phyloP scores from a whole-genome alignment of 78 protist genomes.

The Speleostelium caveatum region DNA sequence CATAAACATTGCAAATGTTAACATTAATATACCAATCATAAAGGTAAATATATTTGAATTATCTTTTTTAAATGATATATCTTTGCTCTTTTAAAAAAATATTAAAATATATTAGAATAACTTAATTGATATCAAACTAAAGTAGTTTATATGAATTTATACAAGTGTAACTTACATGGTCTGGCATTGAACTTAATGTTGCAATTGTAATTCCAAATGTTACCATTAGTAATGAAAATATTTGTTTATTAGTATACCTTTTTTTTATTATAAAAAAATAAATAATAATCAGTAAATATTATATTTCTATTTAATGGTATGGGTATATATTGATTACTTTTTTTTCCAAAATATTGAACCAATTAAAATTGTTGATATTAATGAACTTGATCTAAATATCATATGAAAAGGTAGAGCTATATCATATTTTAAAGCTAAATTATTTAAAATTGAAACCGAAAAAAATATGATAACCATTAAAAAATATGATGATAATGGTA shows the following conservation, averaged over 20 bases:
- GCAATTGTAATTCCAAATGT: conserved; percentile 68
- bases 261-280: background rate
- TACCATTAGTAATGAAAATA: conserved; percentile 51
- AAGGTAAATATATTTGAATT: background rate
- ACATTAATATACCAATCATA: conserved; percentile 67
- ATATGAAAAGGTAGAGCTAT: conserved; percentile 80
- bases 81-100: conserved; percentile 6
- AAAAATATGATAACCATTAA: conserved; percentile 74
- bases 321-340: no score
- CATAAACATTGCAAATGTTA: conserved; percentile 68
- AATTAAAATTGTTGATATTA: conserved; percentile 57
- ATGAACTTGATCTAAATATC: conserved; percentile 77
- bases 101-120: background rate
- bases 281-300: no score
- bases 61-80: conserved; percentile 10
- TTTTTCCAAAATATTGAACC: conserved; percentile 26
- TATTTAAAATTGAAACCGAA: conserved; percentile 47
- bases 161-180: conserved; percentile 23
- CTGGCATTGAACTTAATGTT: conserved; percentile 52
- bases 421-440: conserved; percentile 59
- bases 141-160: no score
- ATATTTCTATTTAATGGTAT: background rate
- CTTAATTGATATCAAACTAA: no score
- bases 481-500: conserved; percentile 54
- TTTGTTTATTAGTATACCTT: conserved; percentile 24